A percentile compares a stretch with the other conserved stretches of the same genome.
phyloP scores from a whole-genome alignment of 176 grass and related monocot species.

The Echinochloa phyllopogon region DNA sequence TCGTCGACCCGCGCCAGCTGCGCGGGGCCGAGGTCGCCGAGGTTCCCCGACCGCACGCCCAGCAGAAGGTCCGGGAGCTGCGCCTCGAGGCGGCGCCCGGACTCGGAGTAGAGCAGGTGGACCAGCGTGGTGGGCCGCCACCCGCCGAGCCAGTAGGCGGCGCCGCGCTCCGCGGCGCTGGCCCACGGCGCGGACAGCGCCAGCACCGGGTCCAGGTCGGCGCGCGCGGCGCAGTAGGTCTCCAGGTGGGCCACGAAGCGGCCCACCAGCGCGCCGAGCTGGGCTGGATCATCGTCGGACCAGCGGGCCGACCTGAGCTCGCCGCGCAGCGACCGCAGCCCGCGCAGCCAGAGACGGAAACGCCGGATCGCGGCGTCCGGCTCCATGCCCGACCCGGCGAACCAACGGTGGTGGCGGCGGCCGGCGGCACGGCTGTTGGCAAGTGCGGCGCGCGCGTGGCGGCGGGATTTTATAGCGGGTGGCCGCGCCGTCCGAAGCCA shows the following conservation, averaged over 20 bases:
- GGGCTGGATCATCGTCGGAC: conserved; percentile 32
- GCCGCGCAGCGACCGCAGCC: conserved; percentile 57
- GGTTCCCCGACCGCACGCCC: too few relatives aligned
- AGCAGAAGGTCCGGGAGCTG: too few relatives aligned
- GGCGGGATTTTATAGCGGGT: conserved; percentile 47
- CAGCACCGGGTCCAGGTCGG: conserved; percentile 56
- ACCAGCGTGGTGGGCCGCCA: conserved; percentile 63
- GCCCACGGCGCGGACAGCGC: conserved; percentile 75
- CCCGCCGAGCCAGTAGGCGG: conserved; percentile 62
- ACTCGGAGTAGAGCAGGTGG: conserved; percentile 77
- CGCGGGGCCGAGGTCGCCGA: too few relatives aligned
- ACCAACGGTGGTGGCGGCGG: too few relatives aligned
- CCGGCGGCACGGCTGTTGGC: too few relatives aligned
- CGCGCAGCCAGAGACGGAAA: conserved; percentile 63
- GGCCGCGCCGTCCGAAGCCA: background rate
- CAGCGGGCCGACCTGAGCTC: conserved; percentile 52
- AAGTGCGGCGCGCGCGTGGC: background rate
- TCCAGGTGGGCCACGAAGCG: conserved; percentile 60
- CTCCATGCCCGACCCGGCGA: conserved; percentile 41
- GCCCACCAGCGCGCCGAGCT: conserved; percentile 34
- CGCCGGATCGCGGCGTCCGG: conserved; percentile 32
- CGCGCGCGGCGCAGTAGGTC: conserved; percentile 50
- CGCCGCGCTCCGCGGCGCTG: conserved; percentile 64
- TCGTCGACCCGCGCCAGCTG: conserved; percentile 48
- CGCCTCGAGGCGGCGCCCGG: too few relatives aligned